phyloP scores from a whole-genome alignment of 2,329 filamentous ascomycete genomes.

The Stachybotrys chlorohalonatus region DNA sequence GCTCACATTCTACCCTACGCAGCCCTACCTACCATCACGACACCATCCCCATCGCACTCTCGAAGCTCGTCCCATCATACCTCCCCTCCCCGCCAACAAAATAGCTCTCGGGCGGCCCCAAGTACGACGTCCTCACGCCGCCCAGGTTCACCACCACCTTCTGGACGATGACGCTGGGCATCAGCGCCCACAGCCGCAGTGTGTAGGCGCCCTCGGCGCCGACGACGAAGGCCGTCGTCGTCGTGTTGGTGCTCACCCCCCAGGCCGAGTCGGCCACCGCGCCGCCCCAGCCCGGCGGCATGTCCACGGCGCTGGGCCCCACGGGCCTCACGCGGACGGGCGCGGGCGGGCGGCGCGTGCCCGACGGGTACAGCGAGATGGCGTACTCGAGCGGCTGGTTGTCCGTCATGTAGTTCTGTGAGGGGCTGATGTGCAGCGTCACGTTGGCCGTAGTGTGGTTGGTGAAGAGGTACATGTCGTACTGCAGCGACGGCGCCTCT shows the following conservation, averaged over 20 bases:
- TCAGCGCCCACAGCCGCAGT: slow-evolving; percentile 40
- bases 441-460: slow-evolving; percentile 32
- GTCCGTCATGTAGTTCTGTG: slow-evolving; percentile 43
- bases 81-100: slow-evolving; percentile 31
- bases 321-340: slow-evolving; percentile 30
- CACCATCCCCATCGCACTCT: slow-evolving; percentile 8
- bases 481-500: slow-evolving; percentile 47
- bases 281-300: slow-evolving; percentile 31
- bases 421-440: slow-evolving; percentile 41
- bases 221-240: slow-evolving; percentile 33
- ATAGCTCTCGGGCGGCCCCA: slow-evolving; percentile 49
- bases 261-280: slow-evolving; percentile 37
- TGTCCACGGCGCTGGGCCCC: slow-evolving; percentile 25
- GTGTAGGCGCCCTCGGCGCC: slow-evolving; percentile 34
- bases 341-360: slow-evolving; percentile 15
- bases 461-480: slow-evolving; percentile 53
- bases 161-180: slow-evolving; percentile 44
- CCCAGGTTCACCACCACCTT: slow-evolving; percentile 48
- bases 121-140: slow-evolving; percentile 42
- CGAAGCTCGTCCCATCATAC: slow-evolving; percentile 29
- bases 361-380: slow-evolving; percentile 34
- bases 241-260: slow-evolving; percentile 33
- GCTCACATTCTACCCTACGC: no score
- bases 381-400: slow-evolving; percentile 40
- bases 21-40: neutral